These are phyloP conservation scores for Irpex sp. DNA, from an alignment of 1,284 basidiomycete genomes.

Conservation along the genomic window DNA sequence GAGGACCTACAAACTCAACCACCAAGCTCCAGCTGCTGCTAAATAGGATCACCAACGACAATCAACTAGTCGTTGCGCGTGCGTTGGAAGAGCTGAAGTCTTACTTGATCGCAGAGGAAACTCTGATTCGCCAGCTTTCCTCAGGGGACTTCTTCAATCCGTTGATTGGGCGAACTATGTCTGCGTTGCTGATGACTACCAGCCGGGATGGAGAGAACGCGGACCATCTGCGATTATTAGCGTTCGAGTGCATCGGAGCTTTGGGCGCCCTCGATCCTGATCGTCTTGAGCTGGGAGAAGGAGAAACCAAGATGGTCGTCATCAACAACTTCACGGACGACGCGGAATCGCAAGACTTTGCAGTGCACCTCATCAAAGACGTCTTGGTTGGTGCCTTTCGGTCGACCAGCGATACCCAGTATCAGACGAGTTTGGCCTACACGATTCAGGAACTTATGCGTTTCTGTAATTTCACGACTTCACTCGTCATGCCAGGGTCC, in stretches of 20 bases:
- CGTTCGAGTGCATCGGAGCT: slow-evolving; percentile 92
- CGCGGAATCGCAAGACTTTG: slow-evolving; percentile 79
- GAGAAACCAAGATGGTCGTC: slow-evolving; percentile 70
- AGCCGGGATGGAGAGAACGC: slow-evolving; percentile 78
- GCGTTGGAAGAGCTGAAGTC: slow-evolving; percentile 76
- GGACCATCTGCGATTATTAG: slow-evolving; percentile 63
- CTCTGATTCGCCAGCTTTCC: slow-evolving; percentile 58
- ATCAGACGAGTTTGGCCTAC: slow-evolving; percentile 88
- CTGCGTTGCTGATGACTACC: slow-evolving; percentile 68
- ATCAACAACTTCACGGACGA: slow-evolving; percentile 83
- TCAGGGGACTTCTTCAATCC: slow-evolving; percentile 88
- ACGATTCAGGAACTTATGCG: slow-evolving; percentile 91
- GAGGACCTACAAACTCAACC: slow-evolving; percentile 54
- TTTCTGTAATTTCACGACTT: slow-evolving; percentile 84
- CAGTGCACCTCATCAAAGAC: slow-evolving; percentile 82
- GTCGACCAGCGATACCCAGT: slow-evolving; percentile 90
- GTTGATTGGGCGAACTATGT: slow-evolving; percentile 68
- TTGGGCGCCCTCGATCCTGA: slow-evolving; percentile 96
- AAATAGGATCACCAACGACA: slow-evolving; percentile 77
- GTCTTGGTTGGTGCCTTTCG: slow-evolving; percentile 91
- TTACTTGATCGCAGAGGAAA: slow-evolving; percentile 57
- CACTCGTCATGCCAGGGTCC: slow-evolving; percentile 53
- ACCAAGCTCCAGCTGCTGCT: slow-evolving; percentile 64
- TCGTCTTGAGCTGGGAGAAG: slow-evolving; percentile 70
- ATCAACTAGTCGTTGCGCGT: slow-evolving; percentile 75